phyloP scores from a whole-genome alignment of 2,329 filamentous ascomycete genomes.

The Xylaria sp. region DNA sequence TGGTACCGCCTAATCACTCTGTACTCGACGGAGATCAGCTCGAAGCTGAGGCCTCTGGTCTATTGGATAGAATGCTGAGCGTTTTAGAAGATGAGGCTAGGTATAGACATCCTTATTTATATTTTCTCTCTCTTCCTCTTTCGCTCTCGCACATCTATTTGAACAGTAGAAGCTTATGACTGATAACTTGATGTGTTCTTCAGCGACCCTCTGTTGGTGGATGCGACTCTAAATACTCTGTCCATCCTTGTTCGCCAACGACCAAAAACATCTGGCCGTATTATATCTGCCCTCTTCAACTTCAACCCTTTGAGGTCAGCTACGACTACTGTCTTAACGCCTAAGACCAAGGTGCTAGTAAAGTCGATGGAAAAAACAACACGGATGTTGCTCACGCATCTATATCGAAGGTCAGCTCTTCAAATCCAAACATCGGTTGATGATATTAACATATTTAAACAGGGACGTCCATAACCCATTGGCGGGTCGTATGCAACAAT shows the following conservation, averaged over 20 bases:
- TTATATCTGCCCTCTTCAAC: slow-evolving; percentile 81
- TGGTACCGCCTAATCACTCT: slow-evolving; percentile 83
- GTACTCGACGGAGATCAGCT: slow-evolving; percentile 79
- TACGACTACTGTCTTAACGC: slow-evolving; percentile 71
- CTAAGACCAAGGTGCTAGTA: slow-evolving; percentile 79
- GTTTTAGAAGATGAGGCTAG: slow-evolving; percentile 86
- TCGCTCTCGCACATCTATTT: too few species aligned
- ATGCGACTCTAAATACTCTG: slow-evolving; percentile 88
- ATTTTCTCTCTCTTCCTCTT: not conserved
- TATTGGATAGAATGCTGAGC: slow-evolving; percentile 85
- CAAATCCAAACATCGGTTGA: slow-evolving; percentile 4
- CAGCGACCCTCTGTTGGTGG: slow-evolving; percentile 86
- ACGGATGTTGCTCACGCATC: slow-evolving; percentile 79
- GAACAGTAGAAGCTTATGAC: not conserved
- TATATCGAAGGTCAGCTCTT: slow-evolving; percentile 71
- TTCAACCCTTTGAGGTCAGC: slow-evolving; percentile 91
- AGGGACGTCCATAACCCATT: slow-evolving; percentile 83
- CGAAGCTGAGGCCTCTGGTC: slow-evolving; percentile 89
- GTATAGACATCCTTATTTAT: slow-evolving; percentile 51
- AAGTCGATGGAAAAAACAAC: slow-evolving; percentile 96
- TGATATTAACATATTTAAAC: slow-evolving; percentile 33
- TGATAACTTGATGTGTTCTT: slow-evolving; percentile 23
- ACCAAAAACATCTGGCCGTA: slow-evolving; percentile 81
- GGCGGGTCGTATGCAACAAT: slow-evolving; percentile 79
- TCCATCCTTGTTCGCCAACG: slow-evolving; percentile 82